These are phyloP conservation scores for Cyphellophora europaea DNA, from an alignment of 2,329 filamentous ascomycete genomes.

Conservation along the genomic window DNA sequence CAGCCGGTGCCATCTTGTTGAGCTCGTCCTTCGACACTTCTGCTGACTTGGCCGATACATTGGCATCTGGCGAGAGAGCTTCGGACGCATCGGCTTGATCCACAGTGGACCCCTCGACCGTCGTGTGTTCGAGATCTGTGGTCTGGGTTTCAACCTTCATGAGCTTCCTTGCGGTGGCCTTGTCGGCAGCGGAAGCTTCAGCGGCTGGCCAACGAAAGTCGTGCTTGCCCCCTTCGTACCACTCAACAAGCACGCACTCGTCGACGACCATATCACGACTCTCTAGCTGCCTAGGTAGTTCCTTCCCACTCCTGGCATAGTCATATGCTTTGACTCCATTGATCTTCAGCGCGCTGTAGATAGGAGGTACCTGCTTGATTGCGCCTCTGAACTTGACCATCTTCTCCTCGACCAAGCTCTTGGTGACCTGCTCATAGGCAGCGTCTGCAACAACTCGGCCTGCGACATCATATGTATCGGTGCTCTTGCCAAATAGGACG, in stretches of 20 bases:
- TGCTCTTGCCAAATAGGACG: conserved; percentile 82
- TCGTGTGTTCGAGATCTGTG: conserved; percentile 3
- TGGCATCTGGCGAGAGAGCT: too few relatives aligned
- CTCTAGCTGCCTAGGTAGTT: conserved; percentile 76
- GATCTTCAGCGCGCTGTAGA: conserved; percentile 88
- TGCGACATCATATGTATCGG: conserved; percentile 81
- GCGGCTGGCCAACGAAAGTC: conserved; percentile 68
- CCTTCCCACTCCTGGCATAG: conserved; percentile 82
- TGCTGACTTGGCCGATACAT: conserved; percentile 6
- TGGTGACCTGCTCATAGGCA: conserved; percentile 60
- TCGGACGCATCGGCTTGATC: not conserved
- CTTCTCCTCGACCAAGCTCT: conserved; percentile 66
- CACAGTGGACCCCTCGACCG: not conserved
- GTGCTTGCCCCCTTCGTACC: conserved; percentile 72
- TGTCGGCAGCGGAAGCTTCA: conserved; percentile 67
- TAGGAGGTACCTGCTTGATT: conserved; percentile 79
- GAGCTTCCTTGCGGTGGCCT: conserved; percentile 63
- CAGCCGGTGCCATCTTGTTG: conserved; percentile 11
- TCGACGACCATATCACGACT: conserved; percentile 68
- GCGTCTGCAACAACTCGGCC: conserved; percentile 73
- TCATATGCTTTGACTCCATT: conserved; percentile 93
- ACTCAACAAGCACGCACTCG: conserved; percentile 74
- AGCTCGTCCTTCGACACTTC: conserved; percentile 18
- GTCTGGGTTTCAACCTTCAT: conserved; percentile 26
- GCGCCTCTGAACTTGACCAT: conserved; percentile 68